Conservation (phyloP, 2,329 filamentous ascomycete species). For the Pyricularia pennisetigena region DNA sequence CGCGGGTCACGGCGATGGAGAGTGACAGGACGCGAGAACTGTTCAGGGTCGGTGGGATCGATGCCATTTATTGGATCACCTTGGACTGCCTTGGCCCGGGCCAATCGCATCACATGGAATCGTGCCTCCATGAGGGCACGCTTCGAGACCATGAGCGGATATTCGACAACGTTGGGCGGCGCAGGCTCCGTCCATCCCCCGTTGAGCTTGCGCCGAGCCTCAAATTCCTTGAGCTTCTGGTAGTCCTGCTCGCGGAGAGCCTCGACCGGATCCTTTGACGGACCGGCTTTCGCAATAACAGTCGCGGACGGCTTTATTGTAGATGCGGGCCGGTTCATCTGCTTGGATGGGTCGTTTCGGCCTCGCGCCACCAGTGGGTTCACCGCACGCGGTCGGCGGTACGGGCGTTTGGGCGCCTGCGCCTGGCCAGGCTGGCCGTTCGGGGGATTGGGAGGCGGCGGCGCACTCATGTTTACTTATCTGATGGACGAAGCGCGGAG, state of each 20-base stretch:
- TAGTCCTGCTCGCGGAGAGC: conserved; percentile 14
- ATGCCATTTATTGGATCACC: conserved; percentile 28
- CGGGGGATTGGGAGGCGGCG: conserved; percentile 23
- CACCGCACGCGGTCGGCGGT: conserved; percentile 33
- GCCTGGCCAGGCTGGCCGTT: conserved; percentile 14
- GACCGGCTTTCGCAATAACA: conserved; percentile 19
- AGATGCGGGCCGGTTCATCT: conserved; percentile 4
- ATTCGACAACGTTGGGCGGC: conserved; percentile 27
- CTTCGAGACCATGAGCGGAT: conserved; percentile 75
- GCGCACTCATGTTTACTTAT: conserved; percentile 30
- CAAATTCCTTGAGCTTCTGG: conserved; percentile 22
- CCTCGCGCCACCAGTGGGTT: conserved; percentile 59
- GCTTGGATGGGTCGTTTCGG: conserved; percentile 23
- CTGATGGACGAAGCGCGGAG: background rate
- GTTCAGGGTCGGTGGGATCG: conserved; percentile 59
- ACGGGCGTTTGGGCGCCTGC: conserved; percentile 19
- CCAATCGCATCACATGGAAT: conserved; percentile 78
- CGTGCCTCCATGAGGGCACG: conserved; percentile 69
- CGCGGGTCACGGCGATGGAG: conserved; percentile 83
- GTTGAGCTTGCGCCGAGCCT: conserved; percentile 33
- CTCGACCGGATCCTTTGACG: conserved; percentile 13
- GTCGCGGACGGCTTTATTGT: conserved; percentile 11
- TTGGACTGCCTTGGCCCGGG: conserved; percentile 32
- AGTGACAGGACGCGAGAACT: conserved; percentile 81
- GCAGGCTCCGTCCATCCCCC: conserved; percentile 47